Conservation (phyloP, 2,329 filamentous ascomycete species). For the Sarocladium strictum region DNA sequence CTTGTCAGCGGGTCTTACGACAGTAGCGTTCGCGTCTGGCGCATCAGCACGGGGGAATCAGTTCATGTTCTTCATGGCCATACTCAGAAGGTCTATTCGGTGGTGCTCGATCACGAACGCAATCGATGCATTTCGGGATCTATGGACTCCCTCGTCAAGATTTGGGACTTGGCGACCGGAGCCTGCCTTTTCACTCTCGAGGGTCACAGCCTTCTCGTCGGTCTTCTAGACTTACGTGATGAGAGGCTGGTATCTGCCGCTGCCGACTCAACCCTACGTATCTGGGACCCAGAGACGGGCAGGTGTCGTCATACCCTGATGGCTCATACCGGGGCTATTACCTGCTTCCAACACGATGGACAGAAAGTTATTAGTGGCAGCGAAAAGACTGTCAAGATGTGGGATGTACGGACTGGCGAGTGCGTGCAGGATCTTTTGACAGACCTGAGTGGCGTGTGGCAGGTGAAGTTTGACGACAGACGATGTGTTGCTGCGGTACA, state of each 20-base stretch:
- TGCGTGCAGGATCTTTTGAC: constrained; percentile 90
- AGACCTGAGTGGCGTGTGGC: constrained; percentile 95
- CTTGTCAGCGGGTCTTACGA: constrained; percentile 98
- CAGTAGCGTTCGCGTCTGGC: constrained; percentile 91
- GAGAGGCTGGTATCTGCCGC: constrained; percentile 91
- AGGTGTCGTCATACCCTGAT: constrained; percentile 85
- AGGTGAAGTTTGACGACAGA: constrained; percentile 94
- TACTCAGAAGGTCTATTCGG: constrained; percentile 90
- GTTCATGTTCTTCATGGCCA: constrained; percentile 82
- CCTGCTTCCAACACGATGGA: constrained; percentile 96
- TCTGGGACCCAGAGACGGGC: constrained; percentile 94
- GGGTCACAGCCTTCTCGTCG: constrained; percentile 87
- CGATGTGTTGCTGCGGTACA: constrained; percentile 96
- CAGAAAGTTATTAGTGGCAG: constrained; percentile 96
- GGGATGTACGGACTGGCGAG: constrained; percentile 88
- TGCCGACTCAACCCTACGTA: constrained; percentile 88
- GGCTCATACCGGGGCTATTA: constrained; percentile 94
- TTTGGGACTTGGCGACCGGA: constrained; percentile 90
- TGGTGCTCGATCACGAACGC: constrained; percentile 84
- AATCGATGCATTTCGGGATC: constrained; percentile 96
- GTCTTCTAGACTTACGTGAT: constrained; percentile 81
- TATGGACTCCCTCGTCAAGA: constrained; percentile 97
- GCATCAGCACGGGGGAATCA: constrained; percentile 88
- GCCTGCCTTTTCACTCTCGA: constrained; percentile 83
- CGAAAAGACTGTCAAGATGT: constrained; percentile 96